A percentile compares a stretch with the other conserved stretches of the same genome.
These are phyloP conservation scores for Pseudogymnoascus sp. DNA, from an alignment of 2,329 filamentous ascomycete genomes.

Conservation along the genomic window DNA sequence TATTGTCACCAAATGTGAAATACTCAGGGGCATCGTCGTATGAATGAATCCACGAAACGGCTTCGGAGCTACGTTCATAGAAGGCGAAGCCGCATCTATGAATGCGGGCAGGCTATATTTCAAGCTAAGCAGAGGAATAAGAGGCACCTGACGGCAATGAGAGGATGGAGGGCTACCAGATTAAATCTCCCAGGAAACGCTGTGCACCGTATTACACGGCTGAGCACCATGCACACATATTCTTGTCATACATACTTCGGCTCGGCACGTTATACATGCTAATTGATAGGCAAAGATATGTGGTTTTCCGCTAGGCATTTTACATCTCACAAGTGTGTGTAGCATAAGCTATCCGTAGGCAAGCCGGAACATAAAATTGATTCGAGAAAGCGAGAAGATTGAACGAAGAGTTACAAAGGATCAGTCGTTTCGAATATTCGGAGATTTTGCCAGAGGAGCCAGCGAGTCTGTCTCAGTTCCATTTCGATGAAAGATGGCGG, in stretches of 20 bases:
- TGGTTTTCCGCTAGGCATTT: neutral
- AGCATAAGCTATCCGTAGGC: neutral
- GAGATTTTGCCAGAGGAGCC: neutral
- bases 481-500: neutral
- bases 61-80: neutral
- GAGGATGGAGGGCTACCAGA: neutral
- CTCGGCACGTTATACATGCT: neutral
- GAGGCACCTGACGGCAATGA: neutral
- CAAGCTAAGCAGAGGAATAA: neutral
- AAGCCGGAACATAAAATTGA: neutral
- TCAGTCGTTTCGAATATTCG: neutral
- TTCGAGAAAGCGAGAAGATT: neutral
- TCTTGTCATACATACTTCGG: neutral
- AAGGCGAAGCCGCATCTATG: neutral
- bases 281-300: neutral
- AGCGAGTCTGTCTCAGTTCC: neutral
- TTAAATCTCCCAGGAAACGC: neutral
- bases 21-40: neutral
- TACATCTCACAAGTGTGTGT: neutral
- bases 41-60: neutral
- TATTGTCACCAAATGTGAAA: neutral
- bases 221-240: neutral
- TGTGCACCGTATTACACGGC: slow-evolving; percentile 1
- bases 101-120: neutral
- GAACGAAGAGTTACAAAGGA: too few species aligned